Evolutionary conservation across 2,329 filamentous ascomycete genomes (phyloP).

Genomic region (Davidsoniella neocaledoniae): DNA sequence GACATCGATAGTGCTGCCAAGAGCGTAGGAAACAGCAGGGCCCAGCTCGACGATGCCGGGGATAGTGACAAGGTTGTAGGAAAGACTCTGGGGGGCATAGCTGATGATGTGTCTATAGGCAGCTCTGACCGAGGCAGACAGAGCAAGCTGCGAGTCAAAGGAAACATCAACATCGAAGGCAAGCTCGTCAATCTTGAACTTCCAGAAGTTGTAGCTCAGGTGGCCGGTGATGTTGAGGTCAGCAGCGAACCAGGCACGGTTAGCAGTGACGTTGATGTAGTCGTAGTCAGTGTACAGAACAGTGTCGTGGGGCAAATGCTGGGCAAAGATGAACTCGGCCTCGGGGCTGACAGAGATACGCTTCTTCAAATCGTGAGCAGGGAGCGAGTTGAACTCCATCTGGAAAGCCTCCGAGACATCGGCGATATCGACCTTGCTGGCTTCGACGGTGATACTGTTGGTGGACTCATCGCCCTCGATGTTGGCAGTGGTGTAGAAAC

Average conservation of each 20-base stretch:
- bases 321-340: constrained; percentile 14
- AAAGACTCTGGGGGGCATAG: constrained; percentile 22
- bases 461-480: constrained; percentile 17
- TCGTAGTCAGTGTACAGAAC: constrained; percentile 18
- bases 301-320: constrained; percentile 15
- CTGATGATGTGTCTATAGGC: constrained; percentile 20
- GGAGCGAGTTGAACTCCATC: constrained; percentile 17
- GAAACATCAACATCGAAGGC: constrained; percentile 27
- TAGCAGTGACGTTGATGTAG: constrained; percentile 21
- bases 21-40: constrained; percentile 21
- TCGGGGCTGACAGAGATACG: constrained; percentile 18
- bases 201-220: constrained; percentile 24
- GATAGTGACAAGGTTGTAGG: constrained; percentile 23
- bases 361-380: constrained; percentile 15
- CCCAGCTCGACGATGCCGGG: constrained; percentile 25
- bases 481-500: constrained; percentile 21
- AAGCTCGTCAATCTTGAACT: constrained; percentile 20
- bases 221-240: constrained; percentile 25
- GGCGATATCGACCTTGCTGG: constrained; percentile 19
- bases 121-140: constrained; percentile 21
- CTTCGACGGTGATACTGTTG: constrained; percentile 18
- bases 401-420: constrained; percentile 16
- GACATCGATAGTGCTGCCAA: constrained; percentile 23
- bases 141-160: constrained; percentile 21
- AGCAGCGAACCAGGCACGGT: constrained; percentile 21